A percentile compares a stretch with the other conserved stretches of the same genome.
phyloP scores from a whole-genome alignment of 495 filamentous ascomycete species.

The Penicilliopsis zonata region DNA sequence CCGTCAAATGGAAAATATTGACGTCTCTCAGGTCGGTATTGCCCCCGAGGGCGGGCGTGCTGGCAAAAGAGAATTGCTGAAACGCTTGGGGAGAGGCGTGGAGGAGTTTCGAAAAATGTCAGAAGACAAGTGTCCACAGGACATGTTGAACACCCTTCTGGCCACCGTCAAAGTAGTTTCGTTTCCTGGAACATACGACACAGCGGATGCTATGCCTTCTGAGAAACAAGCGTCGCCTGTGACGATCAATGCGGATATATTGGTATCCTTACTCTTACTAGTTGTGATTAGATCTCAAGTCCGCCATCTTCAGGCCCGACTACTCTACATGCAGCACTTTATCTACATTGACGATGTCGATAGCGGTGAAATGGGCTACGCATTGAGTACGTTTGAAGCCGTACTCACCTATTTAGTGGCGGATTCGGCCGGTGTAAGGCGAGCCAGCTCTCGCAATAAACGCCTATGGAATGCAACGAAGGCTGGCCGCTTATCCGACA shows the following conservation, averaged over 20 bases:
- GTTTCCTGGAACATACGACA: slow-evolving; percentile 27
- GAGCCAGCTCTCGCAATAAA: slow-evolving; percentile 75
- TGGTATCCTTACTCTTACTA: slow-evolving; percentile 84
- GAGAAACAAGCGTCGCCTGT: slow-evolving; percentile 53
- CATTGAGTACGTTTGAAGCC: slow-evolving; percentile 90
- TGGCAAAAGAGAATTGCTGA: slow-evolving; percentile 61
- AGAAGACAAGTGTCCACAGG: slow-evolving; percentile 75
- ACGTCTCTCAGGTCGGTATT: slow-evolving; percentile 90
- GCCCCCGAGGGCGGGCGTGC: slow-evolving; percentile 57
- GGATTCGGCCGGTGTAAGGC: slow-evolving; percentile 69
- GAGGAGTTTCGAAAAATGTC: slow-evolving; percentile 84
- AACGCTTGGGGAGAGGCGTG: slow-evolving; percentile 61
- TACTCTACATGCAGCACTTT: slow-evolving; percentile 90
- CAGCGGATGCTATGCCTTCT: slow-evolving; percentile 19
- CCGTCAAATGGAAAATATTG: slow-evolving; percentile 82
- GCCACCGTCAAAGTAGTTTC: slow-evolving; percentile 81
- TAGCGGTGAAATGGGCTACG: slow-evolving; percentile 92
- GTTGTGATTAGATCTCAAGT: slow-evolving; percentile 90
- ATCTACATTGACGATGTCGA: slow-evolving; percentile 97
- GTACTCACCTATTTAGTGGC: slow-evolving; percentile 82
- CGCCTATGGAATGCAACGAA: slow-evolving; percentile 79
- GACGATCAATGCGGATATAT: slow-evolving; percentile 89
- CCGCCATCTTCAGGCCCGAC: slow-evolving; percentile 72
- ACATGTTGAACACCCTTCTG: slow-evolving; percentile 85
- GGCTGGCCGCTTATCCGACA: slow-evolving; percentile 57